Conservation (phyloP, 169 alveolate genomes). For the Cystoisospora suis region DNA sequence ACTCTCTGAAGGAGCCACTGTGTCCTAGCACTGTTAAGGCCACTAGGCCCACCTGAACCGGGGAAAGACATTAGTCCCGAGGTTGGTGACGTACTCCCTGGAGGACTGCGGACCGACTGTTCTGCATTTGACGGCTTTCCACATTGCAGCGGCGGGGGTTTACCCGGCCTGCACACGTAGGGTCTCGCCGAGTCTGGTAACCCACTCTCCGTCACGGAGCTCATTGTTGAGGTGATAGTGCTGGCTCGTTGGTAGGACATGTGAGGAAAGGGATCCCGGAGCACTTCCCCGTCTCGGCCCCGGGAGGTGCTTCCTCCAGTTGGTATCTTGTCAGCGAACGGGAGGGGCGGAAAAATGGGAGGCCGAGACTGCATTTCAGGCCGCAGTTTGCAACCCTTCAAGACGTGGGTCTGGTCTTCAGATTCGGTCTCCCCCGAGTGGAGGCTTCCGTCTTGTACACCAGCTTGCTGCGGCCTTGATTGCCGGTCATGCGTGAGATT, state of each 20-base stretch:
- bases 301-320: neutral
- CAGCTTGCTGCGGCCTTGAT: too few species aligned
- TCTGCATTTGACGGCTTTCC: neutral
- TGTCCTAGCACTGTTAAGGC: constrained; percentile 20
- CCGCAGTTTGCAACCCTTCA: too few species aligned
- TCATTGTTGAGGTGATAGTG: neutral
- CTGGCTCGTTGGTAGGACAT: neutral
- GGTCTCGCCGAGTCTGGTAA: neutral
- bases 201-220: neutral
- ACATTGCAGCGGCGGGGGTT: neutral
- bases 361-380: too few species aligned
- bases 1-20: constrained; percentile 46
- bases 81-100: neutral
- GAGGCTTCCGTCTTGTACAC: too few species aligned
- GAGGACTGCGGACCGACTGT: neutral
- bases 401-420: too few species aligned
- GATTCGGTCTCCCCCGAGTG: too few species aligned
- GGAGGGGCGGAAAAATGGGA: neutral
- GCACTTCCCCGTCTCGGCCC: neutral
- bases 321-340: constrained; percentile 13
- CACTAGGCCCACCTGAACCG: neutral
- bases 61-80: neutral
- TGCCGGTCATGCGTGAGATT: too few species aligned
- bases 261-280: neutral
- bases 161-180: neutral